Evolutionary conservation across 345 rosid species (phyloP).

Genomic region (Arabidopsis arenosa): DNA sequence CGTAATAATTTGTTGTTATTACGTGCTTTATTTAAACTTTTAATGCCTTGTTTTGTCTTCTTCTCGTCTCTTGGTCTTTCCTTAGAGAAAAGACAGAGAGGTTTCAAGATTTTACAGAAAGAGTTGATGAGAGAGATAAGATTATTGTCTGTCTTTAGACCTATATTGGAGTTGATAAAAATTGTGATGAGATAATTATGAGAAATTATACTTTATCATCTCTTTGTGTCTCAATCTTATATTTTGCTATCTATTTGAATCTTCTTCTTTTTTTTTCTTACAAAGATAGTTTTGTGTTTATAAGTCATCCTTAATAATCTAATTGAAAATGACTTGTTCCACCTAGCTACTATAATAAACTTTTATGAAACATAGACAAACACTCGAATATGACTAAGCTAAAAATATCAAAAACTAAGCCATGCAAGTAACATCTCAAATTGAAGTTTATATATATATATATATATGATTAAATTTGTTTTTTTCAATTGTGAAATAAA

Average conservation of each 20-base stretch:
- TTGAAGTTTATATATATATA: not conserved
- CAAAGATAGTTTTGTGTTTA: not conserved
- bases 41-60: constrained; percentile 33
- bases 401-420: not conserved
- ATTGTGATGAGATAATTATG: constrained; percentile 18
- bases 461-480: not conserved
- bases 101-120: constrained; percentile 18
- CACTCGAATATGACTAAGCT: constrained; percentile 15
- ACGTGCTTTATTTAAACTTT: constrained; percentile 45
- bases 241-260: not conserved
- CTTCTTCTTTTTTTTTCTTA: not conserved
- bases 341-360: constrained; percentile 3
- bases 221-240: not conserved
- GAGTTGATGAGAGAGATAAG: constrained; percentile 9
- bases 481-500: not conserved
- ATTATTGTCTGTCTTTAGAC: constrained; percentile 29
- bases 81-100: constrained; percentile 37
- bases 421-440: not conserved
- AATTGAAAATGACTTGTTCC: constrained; percentile 42
- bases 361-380: constrained; percentile 12
- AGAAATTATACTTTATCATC: not conserved
- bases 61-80: constrained; percentile 32
- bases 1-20: constrained; percentile 45
- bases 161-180: not conserved
- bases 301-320: constrained; percentile 22